Evolutionary conservation across 352 stramenopile genomes (phyloP).

Genomic region (Phytophthora pini): DNA sequence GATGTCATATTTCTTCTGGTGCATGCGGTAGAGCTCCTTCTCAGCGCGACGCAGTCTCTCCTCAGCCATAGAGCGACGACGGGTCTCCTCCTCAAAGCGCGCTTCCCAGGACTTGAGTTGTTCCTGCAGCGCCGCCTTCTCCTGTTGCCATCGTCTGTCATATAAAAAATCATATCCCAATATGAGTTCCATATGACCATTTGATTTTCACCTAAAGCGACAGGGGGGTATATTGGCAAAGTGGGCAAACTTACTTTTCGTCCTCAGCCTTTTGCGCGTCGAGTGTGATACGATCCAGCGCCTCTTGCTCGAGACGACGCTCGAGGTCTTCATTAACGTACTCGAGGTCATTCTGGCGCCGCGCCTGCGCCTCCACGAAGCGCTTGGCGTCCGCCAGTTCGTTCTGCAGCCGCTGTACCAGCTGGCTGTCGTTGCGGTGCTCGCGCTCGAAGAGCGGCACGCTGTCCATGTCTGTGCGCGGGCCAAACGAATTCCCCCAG

Average conservation of each 20-base stretch:
- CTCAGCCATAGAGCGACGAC: conserved; percentile 73
- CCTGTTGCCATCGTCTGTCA: conserved; percentile 69
- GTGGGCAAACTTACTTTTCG: conserved; percentile 62
- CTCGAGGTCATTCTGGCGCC: conserved; percentile 86
- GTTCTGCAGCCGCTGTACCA: conserved; percentile 85
- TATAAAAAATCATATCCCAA: conserved; percentile 6
- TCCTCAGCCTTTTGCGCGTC: conserved; percentile 85
- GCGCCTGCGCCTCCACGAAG: conserved; percentile 81
- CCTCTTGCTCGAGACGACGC: conserved; percentile 81
- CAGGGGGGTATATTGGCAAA: conserved; percentile 3
- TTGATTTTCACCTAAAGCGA: conserved; percentile 9
- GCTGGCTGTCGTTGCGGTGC: conserved; percentile 84
- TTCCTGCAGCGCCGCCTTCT: conserved; percentile 66
- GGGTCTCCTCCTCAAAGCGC: conserved; percentile 78
- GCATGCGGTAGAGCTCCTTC: conserved; percentile 91
- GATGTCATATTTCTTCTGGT: conserved; percentile 92
- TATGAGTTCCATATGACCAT: conserved; percentile 6
- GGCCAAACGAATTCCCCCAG: conserved; percentile 59
- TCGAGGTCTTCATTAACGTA: conserved; percentile 90
- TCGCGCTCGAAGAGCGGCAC: conserved; percentile 88
- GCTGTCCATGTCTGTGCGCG: conserved; percentile 75
- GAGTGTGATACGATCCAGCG: conserved; percentile 82
- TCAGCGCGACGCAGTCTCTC: conserved; percentile 82
- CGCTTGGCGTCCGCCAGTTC: conserved; percentile 86
- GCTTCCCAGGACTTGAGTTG: conserved; percentile 75